Evolutionary conservation across 208 protist species (phyloP), one percentile per base, ranked within the genome.

Genomic region (Crithidia expoeki): DNA sequence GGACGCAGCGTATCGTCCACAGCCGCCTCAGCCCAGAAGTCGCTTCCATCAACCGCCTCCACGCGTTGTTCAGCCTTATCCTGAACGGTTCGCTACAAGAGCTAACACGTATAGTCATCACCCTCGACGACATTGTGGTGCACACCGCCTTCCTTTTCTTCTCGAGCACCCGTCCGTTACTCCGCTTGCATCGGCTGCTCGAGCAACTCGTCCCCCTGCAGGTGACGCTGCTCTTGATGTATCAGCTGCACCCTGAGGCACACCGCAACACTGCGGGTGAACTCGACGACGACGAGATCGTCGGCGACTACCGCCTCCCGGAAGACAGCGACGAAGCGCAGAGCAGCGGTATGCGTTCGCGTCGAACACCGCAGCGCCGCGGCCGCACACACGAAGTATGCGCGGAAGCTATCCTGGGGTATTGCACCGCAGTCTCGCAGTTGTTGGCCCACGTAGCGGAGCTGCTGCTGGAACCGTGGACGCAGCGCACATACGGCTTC

Each of bases 101-200:
- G 36, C 47, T 62, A 25, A 68, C 55, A 28, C 40, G 52, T 17
- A 56, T 78, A 23, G 68, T 83, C 2, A 30, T 74, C 23, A 55
- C 63, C 10, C 36, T 82, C 9, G 68, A 75, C 47, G 79, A 84
- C 23, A 16, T 84, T n/a, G 69, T 73, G 27, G 64, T 74, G 27
- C 47, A 71, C 59, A 55, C 63, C 68, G 51, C 66, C 14, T 68
- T 49, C n/a, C 28, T 68, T 27, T 80, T 81, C 38, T 74, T 66
- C 51, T 68, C 58, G 21, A 63, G 44, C 42, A 47, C 66, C 5
- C 52, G 56, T 2, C 66, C 56, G 6, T 44, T 72, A 7, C 64
- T 68, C 7, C 60, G 57, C 12, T 59, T 78, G 27, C 64, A 72
- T 33, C 72, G 72, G 32, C 55, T 78, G 30, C 49, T 78, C 12